These are phyloP conservation scores for Astrothelium subdiscretum DNA, from an alignment of 495 filamentous ascomycete genomes.

Conservation along the genomic window DNA sequence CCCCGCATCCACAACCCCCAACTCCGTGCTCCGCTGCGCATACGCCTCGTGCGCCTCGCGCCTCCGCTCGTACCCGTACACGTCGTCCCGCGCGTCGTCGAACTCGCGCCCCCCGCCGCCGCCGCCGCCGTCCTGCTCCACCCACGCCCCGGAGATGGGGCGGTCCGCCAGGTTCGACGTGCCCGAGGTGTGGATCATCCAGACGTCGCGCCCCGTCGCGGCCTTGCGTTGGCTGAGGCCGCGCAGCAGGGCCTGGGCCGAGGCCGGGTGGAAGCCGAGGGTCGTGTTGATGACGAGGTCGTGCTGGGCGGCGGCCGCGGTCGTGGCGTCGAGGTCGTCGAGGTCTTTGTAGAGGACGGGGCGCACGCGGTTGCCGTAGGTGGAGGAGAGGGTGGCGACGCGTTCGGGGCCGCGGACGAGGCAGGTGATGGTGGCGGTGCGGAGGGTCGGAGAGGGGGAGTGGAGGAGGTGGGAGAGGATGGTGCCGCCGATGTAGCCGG, in stretches of 20 bases:
- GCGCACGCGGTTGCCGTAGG: conserved; percentile 30
- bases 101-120: no score
- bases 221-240: conserved; percentile 30
- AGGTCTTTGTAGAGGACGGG: conserved; percentile 34
- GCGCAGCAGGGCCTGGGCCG: conserved; percentile 24
- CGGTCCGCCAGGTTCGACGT: conserved; percentile 38
- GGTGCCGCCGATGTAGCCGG: conserved; percentile 2
- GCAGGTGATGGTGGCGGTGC: conserved; percentile 23
- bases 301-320: conserved; percentile 23
- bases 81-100: conserved; percentile 31
- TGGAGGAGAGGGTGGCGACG: conserved; percentile 16
- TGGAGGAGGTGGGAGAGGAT: conserved; percentile 2
- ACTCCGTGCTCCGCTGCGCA: conserved; percentile 35
- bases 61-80: conserved; percentile 31
- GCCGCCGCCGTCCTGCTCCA: no score
- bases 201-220: conserved; percentile 18
- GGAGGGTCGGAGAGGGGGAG: background rate
- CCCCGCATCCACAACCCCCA: conserved; percentile 34
- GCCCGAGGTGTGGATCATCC: conserved; percentile 37
- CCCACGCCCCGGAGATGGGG: conserved; percentile 27
- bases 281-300: conserved; percentile 34
- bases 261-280: conserved; percentile 21
- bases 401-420: conserved; percentile 27
- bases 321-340: conserved; percentile 30
- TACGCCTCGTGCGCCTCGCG: conserved; percentile 29